Base-by-base conservation (phyloP, 768 basidiomycete genomes). In the Lactarius pseudohatsudake region DNA sequence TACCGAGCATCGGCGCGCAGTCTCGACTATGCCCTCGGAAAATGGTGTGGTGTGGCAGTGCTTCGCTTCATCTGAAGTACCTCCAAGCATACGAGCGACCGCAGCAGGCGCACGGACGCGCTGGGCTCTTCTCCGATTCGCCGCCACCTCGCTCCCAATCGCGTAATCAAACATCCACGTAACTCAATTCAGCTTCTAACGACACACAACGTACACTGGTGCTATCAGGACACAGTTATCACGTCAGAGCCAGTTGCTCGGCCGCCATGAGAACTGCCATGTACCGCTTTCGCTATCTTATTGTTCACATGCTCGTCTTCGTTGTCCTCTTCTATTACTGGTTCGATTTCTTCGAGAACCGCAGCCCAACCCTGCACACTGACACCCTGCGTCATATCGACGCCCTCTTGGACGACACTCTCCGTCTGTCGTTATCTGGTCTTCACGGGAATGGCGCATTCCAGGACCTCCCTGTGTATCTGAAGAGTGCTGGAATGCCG, bases 371-470 rank as follows among this genome's bases (percentile, higher is more conserved):
- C 32, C 41, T 34, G 0, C 16, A 45, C 2, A 9, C 30, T 9
- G 59, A 11, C 22, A 6, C 56, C 10, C 45, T 66, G n/a, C 34
- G 13, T 28, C 38, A 61, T 9, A 45, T 62, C 34, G 60, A 66
- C n/a, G 32, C 36, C 34, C 15, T 66, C 34, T 47, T 66, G 26
- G 60, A 66, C 28, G 55, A 66, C 8, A 28, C 65, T 40, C 60
- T 66, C 4, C 28, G 38, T 28, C 5, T 50, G 20, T 36, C 55
- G 9, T 28, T 57, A 40, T 36, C 45, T 38, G 10, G 11, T 41
- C 58, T 10, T 11, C 22, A 16, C 34, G 8, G 20, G 45, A 11
- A 36, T 22, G 41, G 16, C 11, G 43, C 11, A 16, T 16, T 45
- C 28, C 43, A 45, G 18, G 41, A 7, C 10, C 8, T 34, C 26